A percentile compares a stretch with the other conserved stretches of the same genome.
phyloP scores from a whole-genome alignment of 371 early-diverging fungal species.

The Entomophthora muscae region DNA sequence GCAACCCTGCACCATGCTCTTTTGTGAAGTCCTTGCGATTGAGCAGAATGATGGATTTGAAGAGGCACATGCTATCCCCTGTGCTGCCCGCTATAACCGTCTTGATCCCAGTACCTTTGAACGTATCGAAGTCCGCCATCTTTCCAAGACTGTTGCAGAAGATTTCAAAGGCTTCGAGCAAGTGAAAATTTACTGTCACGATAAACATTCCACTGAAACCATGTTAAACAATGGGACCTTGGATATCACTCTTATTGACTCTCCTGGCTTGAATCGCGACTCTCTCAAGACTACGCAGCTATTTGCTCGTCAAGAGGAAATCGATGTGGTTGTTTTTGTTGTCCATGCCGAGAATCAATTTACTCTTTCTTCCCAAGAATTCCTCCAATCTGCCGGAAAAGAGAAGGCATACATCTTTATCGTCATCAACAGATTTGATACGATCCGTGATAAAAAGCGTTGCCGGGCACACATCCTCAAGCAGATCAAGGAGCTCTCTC shows the following conservation, averaged over 20 bases:
- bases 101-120: conserved; percentile 49
- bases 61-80: conserved; percentile 73
- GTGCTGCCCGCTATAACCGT: conserved; percentile 43
- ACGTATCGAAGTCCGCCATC: conserved; percentile 37
- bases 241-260: conserved; percentile 90
- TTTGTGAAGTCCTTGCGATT: conserved; percentile 84
- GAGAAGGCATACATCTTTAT: conserved; percentile 97
- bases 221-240: conserved; percentile 83
- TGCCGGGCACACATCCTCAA: conserved; percentile 81
- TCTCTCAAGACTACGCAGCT: conserved; percentile 87
- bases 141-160: conserved; percentile 30
- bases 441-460: conserved; percentile 81
- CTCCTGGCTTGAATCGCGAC: conserved; percentile 96
- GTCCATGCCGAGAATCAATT: conserved; percentile 97
- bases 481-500: conserved; percentile 84
- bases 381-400: conserved; percentile 81
- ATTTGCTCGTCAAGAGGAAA: conserved; percentile 93
- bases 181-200: conserved; percentile 77
- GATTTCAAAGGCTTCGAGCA: conserved; percentile 51
- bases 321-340: conserved; percentile 95
- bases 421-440: conserved; percentile 92
- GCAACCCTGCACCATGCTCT: conserved; percentile 89
- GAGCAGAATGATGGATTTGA: conserved; percentile 63
- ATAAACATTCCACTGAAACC: conserved; percentile 40
- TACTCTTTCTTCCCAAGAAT: conserved; percentile 79